Base-by-base conservation (phyloP, 306 rosid genomes). In the Arachis hypogaea region DNA sequence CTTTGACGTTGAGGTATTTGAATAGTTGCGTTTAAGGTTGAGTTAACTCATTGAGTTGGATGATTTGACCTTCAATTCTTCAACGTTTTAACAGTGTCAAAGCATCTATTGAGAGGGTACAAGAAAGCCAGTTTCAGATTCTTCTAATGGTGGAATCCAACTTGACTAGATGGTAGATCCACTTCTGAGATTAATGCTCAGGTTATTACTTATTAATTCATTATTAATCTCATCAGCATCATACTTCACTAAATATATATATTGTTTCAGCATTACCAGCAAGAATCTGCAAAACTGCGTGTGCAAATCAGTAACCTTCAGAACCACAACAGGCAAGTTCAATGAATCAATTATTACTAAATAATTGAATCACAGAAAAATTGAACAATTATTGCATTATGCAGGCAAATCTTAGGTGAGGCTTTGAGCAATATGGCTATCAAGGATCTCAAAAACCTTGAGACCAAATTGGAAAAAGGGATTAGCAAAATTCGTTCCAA, bases 31-130 rank as follows among this genome's bases (percentile, higher is more conserved):
- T 80, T 73, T 77, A 73, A 82, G 87, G 88, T 75, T 79, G 28
- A 58, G 78, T 63, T 70, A 70, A 74, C 76, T 46, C 52, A 73
- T 58, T 42, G 54, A 68, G 75, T 43, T 80, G 59, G 62, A 41
- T 68, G 82, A 81, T 81, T 72, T 81, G 84, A 83, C 86, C 52
- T 4, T n/a, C 30, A 30, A 52, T 43, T 22, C 40, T 9, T 22
- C 28, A 22, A 22, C 28, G 28, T 22, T 22, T 22, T 22, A 22
- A 22, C 84, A 93, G 97, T 56, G 98, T 91, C 7, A 89, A 84
- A 78, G 87, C 79, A 41, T 87, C 97, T 30, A 88, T 93, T 82
- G 96, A 86, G 14, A 89, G 97, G 97, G 88, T 93, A 93, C 92
- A 93, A 91, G 84, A 91, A 89, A 78, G 94, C 93, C 43, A 72